These are phyloP conservation scores for Metrosideros polymorpha DNA, from an alignment of 441 rosid species.

Conservation along the genomic window DNA sequence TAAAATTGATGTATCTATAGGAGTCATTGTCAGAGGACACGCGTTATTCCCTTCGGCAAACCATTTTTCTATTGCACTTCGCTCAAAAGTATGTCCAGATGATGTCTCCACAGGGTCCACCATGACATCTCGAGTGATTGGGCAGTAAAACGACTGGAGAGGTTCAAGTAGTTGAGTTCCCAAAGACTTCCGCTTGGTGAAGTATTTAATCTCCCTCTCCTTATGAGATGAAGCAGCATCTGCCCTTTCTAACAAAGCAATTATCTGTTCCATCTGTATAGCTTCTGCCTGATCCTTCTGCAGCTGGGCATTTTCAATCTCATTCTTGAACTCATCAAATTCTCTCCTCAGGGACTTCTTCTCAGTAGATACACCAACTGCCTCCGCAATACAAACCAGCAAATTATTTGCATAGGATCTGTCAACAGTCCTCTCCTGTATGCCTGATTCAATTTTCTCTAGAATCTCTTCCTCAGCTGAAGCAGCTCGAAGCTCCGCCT, in stretches of 20 bases:
- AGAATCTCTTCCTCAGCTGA: conserved; percentile 47
- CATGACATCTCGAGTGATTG: conserved; percentile 59
- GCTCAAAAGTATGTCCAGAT: conserved; percentile 67
- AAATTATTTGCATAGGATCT: conserved; percentile 48
- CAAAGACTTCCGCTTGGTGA: conserved; percentile 44
- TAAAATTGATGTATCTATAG: conserved; percentile 33
- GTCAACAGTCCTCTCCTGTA: conserved; percentile 49
- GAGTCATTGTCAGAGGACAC: conserved; percentile 49
- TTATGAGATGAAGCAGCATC: conserved; percentile 48
- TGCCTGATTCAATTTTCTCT: conserved; percentile 54
- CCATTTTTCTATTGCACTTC: conserved; percentile 61
- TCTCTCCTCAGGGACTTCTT: conserved; percentile 36
- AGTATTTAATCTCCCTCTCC: conserved; percentile 46
- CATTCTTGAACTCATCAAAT: conserved; percentile 48
- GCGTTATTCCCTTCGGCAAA: conserved; percentile 40
- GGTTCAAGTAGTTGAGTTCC: conserved; percentile 57
- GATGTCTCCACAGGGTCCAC: conserved; percentile 67
- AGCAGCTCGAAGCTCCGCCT: conserved; percentile 52
- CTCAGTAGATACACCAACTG: conserved; percentile 52
- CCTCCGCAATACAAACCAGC: conserved; percentile 41
- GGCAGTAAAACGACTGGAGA: conserved; percentile 56
- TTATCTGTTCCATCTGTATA: conserved; percentile 66
- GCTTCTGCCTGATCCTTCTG: conserved; percentile 61
- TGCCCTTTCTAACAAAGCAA: conserved; percentile 55
- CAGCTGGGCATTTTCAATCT: conserved; percentile 44